phyloP scores from a whole-genome alignment of 768 basidiomycete genomes.

The Tulasnella sp. region DNA sequence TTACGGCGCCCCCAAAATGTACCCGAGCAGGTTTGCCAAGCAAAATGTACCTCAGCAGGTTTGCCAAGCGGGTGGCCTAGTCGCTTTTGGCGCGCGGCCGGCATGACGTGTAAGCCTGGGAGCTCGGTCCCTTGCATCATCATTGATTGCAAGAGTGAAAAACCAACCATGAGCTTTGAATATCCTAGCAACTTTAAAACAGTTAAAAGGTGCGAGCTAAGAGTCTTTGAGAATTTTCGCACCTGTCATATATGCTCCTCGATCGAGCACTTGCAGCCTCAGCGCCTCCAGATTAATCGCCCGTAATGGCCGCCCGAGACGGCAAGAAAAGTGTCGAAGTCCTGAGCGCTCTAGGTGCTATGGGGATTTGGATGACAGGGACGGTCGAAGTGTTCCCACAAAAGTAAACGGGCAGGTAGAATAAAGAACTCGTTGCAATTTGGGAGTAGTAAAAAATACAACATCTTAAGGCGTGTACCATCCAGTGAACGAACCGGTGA shows the following conservation, averaged over 20 bases:
- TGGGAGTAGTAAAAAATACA: not conserved
- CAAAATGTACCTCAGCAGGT: too few species aligned
- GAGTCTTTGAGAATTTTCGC: too few species aligned
- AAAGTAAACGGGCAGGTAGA: not conserved
- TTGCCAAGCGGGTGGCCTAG: not conserved
- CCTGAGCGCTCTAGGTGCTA: too few species aligned
- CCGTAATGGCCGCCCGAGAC: too few species aligned
- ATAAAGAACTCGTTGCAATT: not conserved
- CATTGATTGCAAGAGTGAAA: not conserved
- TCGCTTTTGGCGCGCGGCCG: not conserved
- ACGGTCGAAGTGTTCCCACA: not conserved
- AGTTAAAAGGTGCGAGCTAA: too few species aligned
- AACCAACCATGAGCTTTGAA: not conserved
- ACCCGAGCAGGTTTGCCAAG: too few species aligned
- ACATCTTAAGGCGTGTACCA: not conserved
- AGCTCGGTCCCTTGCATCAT: not conserved
- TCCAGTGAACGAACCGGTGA: not conserved
- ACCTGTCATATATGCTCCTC: not conserved
- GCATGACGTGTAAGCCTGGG: too few species aligned
- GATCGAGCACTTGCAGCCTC: too few species aligned
- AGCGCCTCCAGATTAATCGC: too few species aligned
- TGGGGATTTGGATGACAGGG: too few species aligned
- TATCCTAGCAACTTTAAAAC: too few species aligned
- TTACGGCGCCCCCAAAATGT: not conserved
- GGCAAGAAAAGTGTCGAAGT: too few species aligned